Percentiles rank a stretch among this genome's conserved stretches.
phyloP scores from a whole-genome alignment of 2,329 filamentous ascomycete genomes.

The Zarea fungicola region DNA sequence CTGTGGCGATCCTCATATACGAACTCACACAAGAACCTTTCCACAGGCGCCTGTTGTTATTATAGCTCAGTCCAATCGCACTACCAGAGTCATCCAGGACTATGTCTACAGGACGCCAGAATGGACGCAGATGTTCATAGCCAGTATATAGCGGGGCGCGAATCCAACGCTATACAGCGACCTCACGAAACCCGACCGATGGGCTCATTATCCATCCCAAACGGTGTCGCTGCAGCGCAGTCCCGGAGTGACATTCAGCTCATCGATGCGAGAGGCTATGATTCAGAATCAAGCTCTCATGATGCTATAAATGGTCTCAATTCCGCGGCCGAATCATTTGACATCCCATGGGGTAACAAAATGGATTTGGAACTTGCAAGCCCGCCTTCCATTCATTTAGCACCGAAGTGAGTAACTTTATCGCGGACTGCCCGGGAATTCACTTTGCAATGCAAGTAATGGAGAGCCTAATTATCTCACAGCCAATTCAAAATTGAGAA shows the following conservation, averaged over 20 bases:
- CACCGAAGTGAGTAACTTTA: not conserved
- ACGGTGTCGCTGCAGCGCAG: not conserved
- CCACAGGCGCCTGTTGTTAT: not conserved
- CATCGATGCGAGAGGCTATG: not conserved
- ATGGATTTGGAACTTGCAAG: not conserved
- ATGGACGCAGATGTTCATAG: slow-evolving; percentile 12
- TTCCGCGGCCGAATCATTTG: not conserved
- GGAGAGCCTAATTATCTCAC: not conserved
- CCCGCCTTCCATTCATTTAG: not conserved
- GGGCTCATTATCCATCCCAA: slow-evolving; percentile 1
- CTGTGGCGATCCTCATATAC: slow-evolving; percentile 3
- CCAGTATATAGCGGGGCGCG: not conserved
- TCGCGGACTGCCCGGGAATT: too few species aligned
- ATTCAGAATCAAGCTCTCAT: not conserved
- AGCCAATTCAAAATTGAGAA: slow-evolving; percentile 8
- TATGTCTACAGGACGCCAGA: slow-evolving; percentile 4
- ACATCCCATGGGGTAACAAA: not conserved
- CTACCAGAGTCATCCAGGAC: slow-evolving; percentile 2
- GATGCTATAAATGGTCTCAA: not conserved
- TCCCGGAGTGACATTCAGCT: not conserved
- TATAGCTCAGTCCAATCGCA: not conserved
- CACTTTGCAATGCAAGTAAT: too few species aligned
- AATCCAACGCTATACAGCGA: not conserved
- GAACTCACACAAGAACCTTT: slow-evolving; percentile 7
- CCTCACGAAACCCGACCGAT: not conserved